Evolutionary conservation across 140 eudicot genomes (phyloP).

Genomic region (Stevia rebaudiana): DNA sequence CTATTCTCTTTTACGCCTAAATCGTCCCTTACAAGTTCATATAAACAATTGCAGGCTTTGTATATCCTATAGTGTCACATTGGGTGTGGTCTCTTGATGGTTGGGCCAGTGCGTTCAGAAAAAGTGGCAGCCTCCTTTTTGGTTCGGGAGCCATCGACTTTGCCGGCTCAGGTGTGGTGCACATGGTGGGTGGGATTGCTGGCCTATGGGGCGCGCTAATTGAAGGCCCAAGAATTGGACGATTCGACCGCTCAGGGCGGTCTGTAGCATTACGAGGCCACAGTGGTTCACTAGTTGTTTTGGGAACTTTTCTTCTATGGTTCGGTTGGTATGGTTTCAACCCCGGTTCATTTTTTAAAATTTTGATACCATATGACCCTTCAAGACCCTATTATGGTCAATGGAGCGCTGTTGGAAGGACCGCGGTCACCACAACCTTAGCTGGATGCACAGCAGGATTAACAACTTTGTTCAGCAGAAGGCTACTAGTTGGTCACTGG

Average conservation of each 20-base stretch:
- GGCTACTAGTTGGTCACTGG: slow-evolving; percentile 67
- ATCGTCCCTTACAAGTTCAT: not conserved
- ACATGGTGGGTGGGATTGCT: slow-evolving; percentile 79
- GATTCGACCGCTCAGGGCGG: slow-evolving; percentile 52
- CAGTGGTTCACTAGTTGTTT: slow-evolving; percentile 61
- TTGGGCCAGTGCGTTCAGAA: slow-evolving; percentile 54
- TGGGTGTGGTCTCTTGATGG: slow-evolving; percentile 77
- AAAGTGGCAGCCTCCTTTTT: slow-evolving; percentile 40
- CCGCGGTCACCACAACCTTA: slow-evolving; percentile 73
- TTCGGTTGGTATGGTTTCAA: slow-evolving; percentile 83
- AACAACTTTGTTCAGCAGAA: slow-evolving; percentile 56
- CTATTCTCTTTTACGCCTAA: too few relatives aligned
- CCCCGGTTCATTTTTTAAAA: slow-evolving; percentile 62
- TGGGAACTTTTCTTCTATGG: slow-evolving; percentile 69
- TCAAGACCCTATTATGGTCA: slow-evolving; percentile 40
- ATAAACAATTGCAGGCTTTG: slow-evolving; percentile 38
- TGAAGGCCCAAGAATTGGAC: slow-evolving; percentile 67
- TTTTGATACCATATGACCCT: slow-evolving; percentile 33
- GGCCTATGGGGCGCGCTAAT: slow-evolving; percentile 75
- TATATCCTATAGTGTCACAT: slow-evolving; percentile 64
- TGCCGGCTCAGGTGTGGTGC: slow-evolving; percentile 78
- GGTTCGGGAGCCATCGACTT: slow-evolving; percentile 62
- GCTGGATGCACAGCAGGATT: slow-evolving; percentile 69
- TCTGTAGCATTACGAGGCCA: slow-evolving; percentile 65
- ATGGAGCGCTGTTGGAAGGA: slow-evolving; percentile 77